Evolutionary conservation across 257 asterid genomes (phyloP).

Genomic region (Marsdenia floribunda): DNA sequence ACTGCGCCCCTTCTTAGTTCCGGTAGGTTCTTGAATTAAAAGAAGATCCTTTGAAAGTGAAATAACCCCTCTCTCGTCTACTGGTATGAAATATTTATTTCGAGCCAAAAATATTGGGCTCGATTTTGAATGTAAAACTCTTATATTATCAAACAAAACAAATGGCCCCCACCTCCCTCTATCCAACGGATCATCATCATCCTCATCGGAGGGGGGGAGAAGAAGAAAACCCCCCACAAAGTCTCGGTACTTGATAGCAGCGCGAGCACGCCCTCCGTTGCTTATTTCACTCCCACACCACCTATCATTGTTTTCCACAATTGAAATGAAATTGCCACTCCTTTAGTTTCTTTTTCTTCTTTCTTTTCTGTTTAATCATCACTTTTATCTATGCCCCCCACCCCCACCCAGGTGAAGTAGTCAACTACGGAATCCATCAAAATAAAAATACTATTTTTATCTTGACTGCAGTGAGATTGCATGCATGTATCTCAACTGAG

Average conservation of each 20-base stretch:
- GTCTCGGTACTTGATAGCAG: slow-evolving; percentile 30
- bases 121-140: too few relatives aligned
- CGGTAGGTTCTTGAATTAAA: slow-evolving; percentile 8
- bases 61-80: too few relatives aligned
- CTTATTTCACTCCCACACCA: background rate
- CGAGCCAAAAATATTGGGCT: too few relatives aligned
- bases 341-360: too few relatives aligned
- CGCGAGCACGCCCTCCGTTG: slow-evolving; percentile 8
- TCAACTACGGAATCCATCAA: background rate
- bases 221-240: too few relatives aligned
- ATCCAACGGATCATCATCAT: too few relatives aligned
- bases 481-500: background rate
- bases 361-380: background rate
- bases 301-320: slow-evolving; percentile 3
- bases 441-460: background rate
- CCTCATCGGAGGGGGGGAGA: background rate
- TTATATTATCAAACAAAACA: too few relatives aligned
- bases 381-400: background rate
- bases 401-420: background rate
- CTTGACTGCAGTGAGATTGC: background rate
- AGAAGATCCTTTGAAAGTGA: background rate
- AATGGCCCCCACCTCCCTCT: background rate
- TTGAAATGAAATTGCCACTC: background rate
- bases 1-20: background rate
- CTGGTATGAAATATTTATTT: too few relatives aligned